phyloP scores from a whole-genome alignment of 2,329 filamentous ascomycete genomes.

The Cercospora zeae-maydis region DNA sequence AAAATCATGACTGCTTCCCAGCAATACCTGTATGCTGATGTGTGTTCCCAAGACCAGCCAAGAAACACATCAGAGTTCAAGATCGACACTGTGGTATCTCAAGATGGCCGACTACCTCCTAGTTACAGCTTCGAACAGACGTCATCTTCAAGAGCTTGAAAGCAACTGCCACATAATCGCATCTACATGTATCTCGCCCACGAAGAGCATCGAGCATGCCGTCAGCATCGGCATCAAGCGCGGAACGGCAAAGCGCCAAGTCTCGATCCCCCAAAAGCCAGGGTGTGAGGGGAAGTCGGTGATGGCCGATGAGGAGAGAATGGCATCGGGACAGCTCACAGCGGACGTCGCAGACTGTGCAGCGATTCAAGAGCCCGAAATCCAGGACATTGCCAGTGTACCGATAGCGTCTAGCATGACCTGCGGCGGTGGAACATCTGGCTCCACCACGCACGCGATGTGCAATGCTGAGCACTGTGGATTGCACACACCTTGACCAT shows the following conservation, averaged over 20 bases:
- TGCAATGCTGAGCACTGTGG: not conserved
- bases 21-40: not conserved
- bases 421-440: not conserved
- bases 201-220: not conserved
- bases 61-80: slow-evolving; percentile 1
- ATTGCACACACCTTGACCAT: not conserved
- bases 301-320: not conserved
- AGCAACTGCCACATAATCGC: not conserved
- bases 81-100: not conserved
- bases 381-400: not conserved
- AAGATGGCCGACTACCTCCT: not conserved
- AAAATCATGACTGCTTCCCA: not conserved
- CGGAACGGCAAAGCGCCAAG: not conserved
- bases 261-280: not conserved
- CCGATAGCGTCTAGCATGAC: not conserved
- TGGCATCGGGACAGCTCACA: not conserved
- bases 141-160: not conserved
- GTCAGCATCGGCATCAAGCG: not conserved
- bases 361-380: not conserved
- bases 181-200: not conserved
- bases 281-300: not conserved
- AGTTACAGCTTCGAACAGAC: not conserved
- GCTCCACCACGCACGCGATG: not conserved
- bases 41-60: slow-evolving; percentile 1
- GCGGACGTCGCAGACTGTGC: not conserved